Conservation (phyloP, 2,329 filamentous ascomycete genomes). For the Eutypella sp. region DNA sequence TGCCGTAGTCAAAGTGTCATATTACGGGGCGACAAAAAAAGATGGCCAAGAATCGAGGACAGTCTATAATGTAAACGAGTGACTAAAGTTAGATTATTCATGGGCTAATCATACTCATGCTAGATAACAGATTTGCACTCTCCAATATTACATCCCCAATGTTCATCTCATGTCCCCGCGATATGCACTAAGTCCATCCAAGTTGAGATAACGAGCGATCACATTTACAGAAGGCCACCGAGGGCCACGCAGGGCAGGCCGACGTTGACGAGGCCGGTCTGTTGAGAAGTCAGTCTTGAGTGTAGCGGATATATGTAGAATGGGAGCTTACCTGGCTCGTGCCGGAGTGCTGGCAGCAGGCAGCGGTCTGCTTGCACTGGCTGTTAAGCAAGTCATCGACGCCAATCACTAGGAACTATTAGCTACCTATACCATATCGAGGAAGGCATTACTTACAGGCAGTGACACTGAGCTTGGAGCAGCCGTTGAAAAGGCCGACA, state of each 20-base stretch:
- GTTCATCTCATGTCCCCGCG: constrained; percentile 18
- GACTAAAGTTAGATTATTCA: constrained; percentile 26
- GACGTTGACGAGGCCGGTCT: constrained; percentile 26
- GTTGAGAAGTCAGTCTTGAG: constrained; percentile 6
- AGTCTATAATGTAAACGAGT: constrained; percentile 17
- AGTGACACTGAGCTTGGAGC: constrained; percentile 25
- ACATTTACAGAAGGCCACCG: constrained; percentile 23
- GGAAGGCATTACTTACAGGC: constrained; percentile 14
- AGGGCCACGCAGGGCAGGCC: constrained; percentile 27
- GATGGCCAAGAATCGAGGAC: neutral
- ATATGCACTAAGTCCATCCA: constrained; percentile 8
- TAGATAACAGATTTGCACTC: constrained; percentile 16
- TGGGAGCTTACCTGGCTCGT: constrained; percentile 17
- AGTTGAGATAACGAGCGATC: constrained; percentile 5
- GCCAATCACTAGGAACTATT: constrained; percentile 15
- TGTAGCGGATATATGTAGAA: neutral
- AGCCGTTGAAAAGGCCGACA: constrained; percentile 24
- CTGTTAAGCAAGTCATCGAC: constrained; percentile 21
- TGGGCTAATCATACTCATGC: constrained; percentile 15
- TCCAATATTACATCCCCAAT: constrained; percentile 21
- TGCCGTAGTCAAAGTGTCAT: no score
- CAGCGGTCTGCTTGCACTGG: constrained; percentile 27
- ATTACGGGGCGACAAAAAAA: neutral
- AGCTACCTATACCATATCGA: neutral
- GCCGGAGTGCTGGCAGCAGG: constrained; percentile 28